Evolutionary conservation across 306 rosid genomes (phyloP).

Genomic region (Cucurbita moschata): DNA sequence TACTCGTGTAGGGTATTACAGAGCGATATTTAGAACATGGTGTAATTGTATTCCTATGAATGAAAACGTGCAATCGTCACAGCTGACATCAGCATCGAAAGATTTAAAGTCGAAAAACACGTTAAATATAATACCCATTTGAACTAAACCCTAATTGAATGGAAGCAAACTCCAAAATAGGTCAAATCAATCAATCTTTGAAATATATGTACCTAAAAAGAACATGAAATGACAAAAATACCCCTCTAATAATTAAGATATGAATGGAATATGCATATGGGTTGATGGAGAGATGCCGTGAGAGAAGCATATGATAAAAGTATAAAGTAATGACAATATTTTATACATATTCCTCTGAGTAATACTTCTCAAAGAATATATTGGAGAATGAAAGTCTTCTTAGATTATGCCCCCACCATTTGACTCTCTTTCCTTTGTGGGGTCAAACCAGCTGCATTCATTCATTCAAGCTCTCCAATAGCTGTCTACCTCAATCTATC

Average conservation of each 20-base stretch:
- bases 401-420: constrained; percentile 48
- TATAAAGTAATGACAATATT: neutral
- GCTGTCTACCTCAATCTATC: constrained; percentile 30
- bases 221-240: neutral
- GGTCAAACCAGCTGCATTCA: constrained; percentile 16
- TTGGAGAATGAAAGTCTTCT: constrained; percentile 66
- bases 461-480: constrained; percentile 23
- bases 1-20: too few relatives aligned
- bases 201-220: neutral
- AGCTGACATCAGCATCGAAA: too few relatives aligned
- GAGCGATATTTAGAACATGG: too few relatives aligned
- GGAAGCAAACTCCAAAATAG: neutral
- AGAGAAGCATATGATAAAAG: neutral
- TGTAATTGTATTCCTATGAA: too few relatives aligned
- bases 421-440: constrained; percentile 20
- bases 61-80: too few relatives aligned
- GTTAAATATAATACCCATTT: neutral
- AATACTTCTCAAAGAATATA: constrained; percentile 24
- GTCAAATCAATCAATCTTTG: neutral
- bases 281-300: neutral
- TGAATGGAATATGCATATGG: neutral
- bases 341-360: neutral
- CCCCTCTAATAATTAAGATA: neutral
- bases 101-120: too few relatives aligned
- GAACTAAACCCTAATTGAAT: neutral